These are phyloP conservation scores for Myrica gale DNA, from an alignment of 306 rosid genomes.

Conservation along the genomic window DNA sequence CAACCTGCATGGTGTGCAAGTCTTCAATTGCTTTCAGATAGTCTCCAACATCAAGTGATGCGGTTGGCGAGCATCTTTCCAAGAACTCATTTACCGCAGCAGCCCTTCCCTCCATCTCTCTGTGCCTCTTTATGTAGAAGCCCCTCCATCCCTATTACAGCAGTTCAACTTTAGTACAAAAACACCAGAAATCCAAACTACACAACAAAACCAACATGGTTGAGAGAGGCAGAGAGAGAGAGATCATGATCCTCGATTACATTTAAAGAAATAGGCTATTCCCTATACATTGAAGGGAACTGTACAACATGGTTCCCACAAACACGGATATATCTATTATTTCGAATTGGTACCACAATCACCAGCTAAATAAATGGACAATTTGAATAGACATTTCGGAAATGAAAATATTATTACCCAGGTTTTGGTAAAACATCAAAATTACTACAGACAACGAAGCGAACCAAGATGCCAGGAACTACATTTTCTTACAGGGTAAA, in stretches of 20 bases:
- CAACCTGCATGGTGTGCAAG: constrained; percentile 46
- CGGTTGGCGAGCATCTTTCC: constrained; percentile 41
- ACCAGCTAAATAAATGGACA: not conserved
- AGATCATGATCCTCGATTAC: not conserved
- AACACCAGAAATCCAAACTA: not conserved
- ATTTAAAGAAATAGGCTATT: not conserved
- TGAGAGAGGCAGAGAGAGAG: not conserved
- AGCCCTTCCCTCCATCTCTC: constrained; percentile 49
- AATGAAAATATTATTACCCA: not conserved
- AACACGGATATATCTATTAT: not conserved
- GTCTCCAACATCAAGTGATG: constrained; percentile 64
- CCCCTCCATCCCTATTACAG: constrained; percentile 60
- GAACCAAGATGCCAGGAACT: not conserved
- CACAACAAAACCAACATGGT: constrained; percentile 1
- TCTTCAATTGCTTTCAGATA: constrained; percentile 52
- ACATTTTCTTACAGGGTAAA: not conserved
- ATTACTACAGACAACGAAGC: not conserved
- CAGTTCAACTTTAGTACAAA: constrained; percentile 23
- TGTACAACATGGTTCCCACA: not conserved
- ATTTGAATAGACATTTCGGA: not conserved
- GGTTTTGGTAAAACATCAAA: too few relatives aligned
- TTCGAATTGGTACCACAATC: not conserved
- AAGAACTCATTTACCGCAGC: constrained; percentile 41
- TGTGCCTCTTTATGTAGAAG: constrained; percentile 61
- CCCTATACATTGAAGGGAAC: constrained; percentile 16